These are phyloP conservation scores for Przewalskia tangutica DNA, from an alignment of 257 asterid species.

Conservation along the genomic window DNA sequence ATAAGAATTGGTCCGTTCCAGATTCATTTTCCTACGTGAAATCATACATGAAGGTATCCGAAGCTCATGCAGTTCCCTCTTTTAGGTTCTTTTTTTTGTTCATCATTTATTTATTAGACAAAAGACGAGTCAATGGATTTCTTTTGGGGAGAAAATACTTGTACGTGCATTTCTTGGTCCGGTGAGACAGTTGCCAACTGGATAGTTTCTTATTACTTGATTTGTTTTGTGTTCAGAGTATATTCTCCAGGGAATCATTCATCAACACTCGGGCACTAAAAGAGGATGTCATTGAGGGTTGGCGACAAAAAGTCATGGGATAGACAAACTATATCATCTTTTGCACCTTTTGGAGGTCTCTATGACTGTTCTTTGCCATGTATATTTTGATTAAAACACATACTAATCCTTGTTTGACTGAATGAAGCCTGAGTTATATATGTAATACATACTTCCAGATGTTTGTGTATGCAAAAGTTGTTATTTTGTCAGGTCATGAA, in stretches of 20 bases:
- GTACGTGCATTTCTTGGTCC: not conserved
- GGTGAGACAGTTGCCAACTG: not conserved
- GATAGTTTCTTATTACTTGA: not conserved
- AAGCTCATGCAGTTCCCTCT: not conserved
- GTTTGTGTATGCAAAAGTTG: not conserved
- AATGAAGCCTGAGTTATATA: not conserved
- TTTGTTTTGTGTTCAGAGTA: conserved; percentile 33
- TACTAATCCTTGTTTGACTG: not conserved
- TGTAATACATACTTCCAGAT: not conserved
- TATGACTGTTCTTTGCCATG: not conserved
- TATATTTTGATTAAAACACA: not conserved
- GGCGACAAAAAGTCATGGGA: conserved; percentile 86
- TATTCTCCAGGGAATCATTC: conserved; percentile 73
- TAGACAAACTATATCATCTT: not conserved
- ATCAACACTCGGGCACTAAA: conserved; percentile 53
- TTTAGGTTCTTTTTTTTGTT: not conserved
- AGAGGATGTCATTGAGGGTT: conserved; percentile 78
- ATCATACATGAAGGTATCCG: conserved; percentile 75
- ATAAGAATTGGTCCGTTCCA: conserved; percentile 81
- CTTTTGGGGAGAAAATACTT: not conserved
- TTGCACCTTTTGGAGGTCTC: not conserved
- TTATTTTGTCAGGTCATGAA: not conserved
- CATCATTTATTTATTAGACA: not conserved
- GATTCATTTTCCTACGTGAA: conserved; percentile 54
- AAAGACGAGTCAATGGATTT: not conserved